Percentiles rank a stretch among this genome's conserved stretches.
These are phyloP conservation scores for Linnemannia hyalina DNA, from an alignment of 192 early-diverging fungal species.

Conservation along the genomic window DNA sequence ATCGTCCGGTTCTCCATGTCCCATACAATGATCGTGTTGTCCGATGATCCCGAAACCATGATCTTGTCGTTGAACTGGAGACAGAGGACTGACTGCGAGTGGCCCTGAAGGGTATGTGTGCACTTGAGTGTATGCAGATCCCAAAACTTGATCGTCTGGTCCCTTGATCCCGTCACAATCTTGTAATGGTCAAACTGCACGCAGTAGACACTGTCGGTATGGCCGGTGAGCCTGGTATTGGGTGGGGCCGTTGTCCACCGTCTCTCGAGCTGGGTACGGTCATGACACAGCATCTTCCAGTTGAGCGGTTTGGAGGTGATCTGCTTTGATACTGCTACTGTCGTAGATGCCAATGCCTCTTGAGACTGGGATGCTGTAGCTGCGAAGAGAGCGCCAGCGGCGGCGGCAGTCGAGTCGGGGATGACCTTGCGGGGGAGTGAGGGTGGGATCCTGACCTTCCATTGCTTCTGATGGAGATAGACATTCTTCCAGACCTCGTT, in stretches of 20 bases:
- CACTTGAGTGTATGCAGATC: slow-evolving; percentile 72
- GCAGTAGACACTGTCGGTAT: slow-evolving; percentile 91
- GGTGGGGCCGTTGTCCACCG: slow-evolving; percentile 68
- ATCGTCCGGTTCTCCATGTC: slow-evolving; percentile 66
- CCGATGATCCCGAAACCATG: slow-evolving; percentile 89
- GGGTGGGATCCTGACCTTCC: slow-evolving; percentile 59
- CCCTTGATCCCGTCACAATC: slow-evolving; percentile 84
- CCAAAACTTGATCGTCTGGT: slow-evolving; percentile 88
- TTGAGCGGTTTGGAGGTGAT: slow-evolving; percentile 46
- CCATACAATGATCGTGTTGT: slow-evolving; percentile 90
- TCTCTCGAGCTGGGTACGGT: slow-evolving; percentile 70
- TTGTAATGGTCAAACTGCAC: slow-evolving; percentile 84
- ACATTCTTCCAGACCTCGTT: slow-evolving; percentile 82
- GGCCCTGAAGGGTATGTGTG: slow-evolving; percentile 71
- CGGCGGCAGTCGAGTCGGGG: slow-evolving; percentile 22
- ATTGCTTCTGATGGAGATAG: slow-evolving; percentile 67
- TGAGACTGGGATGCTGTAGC: slow-evolving; percentile 11
- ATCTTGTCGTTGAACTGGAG: slow-evolving; percentile 82
- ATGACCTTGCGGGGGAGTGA: background rate
- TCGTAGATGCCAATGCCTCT: background rate
- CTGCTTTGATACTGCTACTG: slow-evolving; percentile 7
- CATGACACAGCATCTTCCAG: slow-evolving; percentile 82
- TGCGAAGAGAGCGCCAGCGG: slow-evolving; percentile 6
- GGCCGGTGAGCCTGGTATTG: slow-evolving; percentile 77
- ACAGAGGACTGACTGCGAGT: slow-evolving; percentile 81